Evolutionary conservation across 1,139 yeast species (phyloP).

Genomic region (Taphrina populina): DNA sequence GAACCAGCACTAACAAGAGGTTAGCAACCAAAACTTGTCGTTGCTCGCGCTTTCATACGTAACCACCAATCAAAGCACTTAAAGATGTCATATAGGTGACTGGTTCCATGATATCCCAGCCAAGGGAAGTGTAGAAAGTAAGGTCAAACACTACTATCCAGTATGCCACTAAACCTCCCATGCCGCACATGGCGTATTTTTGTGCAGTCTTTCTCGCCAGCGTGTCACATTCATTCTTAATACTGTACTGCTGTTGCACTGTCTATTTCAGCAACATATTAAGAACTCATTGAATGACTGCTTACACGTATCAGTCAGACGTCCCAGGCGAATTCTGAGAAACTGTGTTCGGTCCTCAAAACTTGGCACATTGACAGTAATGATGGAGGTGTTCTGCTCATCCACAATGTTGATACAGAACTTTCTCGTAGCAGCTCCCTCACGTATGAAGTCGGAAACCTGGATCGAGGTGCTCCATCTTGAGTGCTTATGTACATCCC

Average conservation of each 20-base stretch:
- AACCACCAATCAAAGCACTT: constrained; percentile 25
- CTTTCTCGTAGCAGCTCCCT: constrained; percentile 18
- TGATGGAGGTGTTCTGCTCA: neutral
- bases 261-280: too few relatives aligned
- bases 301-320: constrained; percentile 15
- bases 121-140: constrained; percentile 26
- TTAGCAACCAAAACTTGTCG: neutral
- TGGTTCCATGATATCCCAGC: constrained; percentile 35
- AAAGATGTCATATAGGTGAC: constrained; percentile 27
- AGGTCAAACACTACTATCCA: constrained; percentile 25
- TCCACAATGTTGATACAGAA: constrained; percentile 17
- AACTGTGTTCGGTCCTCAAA: constrained; percentile 33
- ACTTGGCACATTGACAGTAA: constrained; percentile 27
- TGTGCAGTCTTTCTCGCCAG: constrained; percentile 24
- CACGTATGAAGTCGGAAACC: constrained; percentile 28
- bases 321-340: constrained; percentile 21
- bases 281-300: neutral
- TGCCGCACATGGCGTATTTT: constrained; percentile 15
- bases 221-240: constrained; percentile 30
- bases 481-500: constrained; percentile 17
- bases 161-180: constrained; percentile 23
- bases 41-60: neutral
- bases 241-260: constrained; percentile 16
- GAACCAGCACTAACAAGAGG: constrained; percentile 9
- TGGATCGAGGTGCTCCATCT: constrained; percentile 19